phyloP scores from a whole-genome alignment of 1,284 basidiomycete genomes.

The Nidula niveotomentosa region DNA sequence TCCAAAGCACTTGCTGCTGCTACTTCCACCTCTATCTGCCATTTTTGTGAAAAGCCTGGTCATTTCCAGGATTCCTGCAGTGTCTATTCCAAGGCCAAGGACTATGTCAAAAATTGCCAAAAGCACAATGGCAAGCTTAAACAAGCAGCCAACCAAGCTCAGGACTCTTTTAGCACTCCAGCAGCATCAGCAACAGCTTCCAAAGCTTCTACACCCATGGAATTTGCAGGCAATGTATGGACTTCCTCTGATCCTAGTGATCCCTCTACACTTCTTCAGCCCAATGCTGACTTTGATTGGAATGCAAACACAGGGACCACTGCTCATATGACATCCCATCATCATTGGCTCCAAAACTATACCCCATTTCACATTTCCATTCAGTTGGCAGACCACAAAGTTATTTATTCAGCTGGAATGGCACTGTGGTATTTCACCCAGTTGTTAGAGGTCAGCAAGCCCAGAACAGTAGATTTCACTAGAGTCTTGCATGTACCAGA shows the following conservation, averaged over 20 bases:
- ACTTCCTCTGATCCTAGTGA: slow-evolving; percentile 1
- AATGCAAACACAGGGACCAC: slow-evolving; percentile 32
- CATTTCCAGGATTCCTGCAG: neutral
- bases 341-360: slow-evolving; percentile 28
- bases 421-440: slow-evolving; percentile 27
- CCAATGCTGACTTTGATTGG: slow-evolving; percentile 15
- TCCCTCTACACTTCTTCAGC: slow-evolving; percentile 2
- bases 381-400: slow-evolving; percentile 6
- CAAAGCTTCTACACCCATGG: neutral
- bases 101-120: neutral
- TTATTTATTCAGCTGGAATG: slow-evolving; percentile 26
- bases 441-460: slow-evolving; percentile 10
- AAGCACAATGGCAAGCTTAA: neutral
- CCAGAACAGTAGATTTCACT: slow-evolving; percentile 21
- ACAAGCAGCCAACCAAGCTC: neutral
- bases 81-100: neutral
- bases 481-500: slow-evolving; percentile 33
- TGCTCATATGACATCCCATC: slow-evolving; percentile 34
- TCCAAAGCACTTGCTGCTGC: neutral
- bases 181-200: neutral
- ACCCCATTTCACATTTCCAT: slow-evolving; percentile 17
- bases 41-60: neutral
- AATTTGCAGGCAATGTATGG: slow-evolving; percentile 6
- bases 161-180: neutral
- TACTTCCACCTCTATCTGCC: neutral